These are phyloP conservation scores for Agaricus sinodeliciosus DNA, from an alignment of 768 basidiomycete species.

Conservation along the genomic window DNA sequence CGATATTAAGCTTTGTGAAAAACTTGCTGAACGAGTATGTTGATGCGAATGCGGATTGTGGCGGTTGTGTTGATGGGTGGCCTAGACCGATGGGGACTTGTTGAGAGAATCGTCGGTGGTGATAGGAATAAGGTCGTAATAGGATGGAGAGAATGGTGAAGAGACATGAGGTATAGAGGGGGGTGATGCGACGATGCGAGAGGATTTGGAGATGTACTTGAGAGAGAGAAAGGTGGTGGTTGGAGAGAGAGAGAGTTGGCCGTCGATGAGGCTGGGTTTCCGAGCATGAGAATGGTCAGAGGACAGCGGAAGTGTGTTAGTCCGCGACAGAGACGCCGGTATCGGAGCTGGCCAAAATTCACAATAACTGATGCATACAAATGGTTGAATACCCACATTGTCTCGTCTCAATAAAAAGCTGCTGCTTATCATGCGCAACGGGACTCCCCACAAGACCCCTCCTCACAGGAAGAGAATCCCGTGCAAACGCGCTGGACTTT, in stretches of 20 bases:
- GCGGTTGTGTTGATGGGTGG: constrained; percentile 31
- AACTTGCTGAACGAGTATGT: constrained; percentile 8
- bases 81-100: constrained; percentile 39
- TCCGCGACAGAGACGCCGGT: constrained; percentile 32
- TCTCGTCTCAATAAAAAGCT: constrained; percentile 18
- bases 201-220: constrained; percentile 7
- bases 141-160: constrained; percentile 20
- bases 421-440: constrained; percentile 22
- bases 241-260: constrained; percentile 31
- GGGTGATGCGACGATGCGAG: constrained; percentile 7
- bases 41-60: constrained; percentile 35
- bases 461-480: constrained; percentile 17
- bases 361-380: background rate
- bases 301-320: constrained; percentile 43
- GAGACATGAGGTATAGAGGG: constrained; percentile 18
- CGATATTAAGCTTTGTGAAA: constrained; percentile 10
- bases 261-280: constrained; percentile 63
- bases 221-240: constrained; percentile 24
- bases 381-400: constrained; percentile 14
- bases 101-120: constrained; percentile 13
- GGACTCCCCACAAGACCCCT: constrained; percentile 51
- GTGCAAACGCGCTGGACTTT: constrained; percentile 5
- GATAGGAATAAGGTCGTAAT: constrained; percentile 17
- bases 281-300: constrained; percentile 72
- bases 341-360: constrained; percentile 16